Conservation (phyloP, 352 stramenopile species). For the Pythium aphanidermatum region DNA sequence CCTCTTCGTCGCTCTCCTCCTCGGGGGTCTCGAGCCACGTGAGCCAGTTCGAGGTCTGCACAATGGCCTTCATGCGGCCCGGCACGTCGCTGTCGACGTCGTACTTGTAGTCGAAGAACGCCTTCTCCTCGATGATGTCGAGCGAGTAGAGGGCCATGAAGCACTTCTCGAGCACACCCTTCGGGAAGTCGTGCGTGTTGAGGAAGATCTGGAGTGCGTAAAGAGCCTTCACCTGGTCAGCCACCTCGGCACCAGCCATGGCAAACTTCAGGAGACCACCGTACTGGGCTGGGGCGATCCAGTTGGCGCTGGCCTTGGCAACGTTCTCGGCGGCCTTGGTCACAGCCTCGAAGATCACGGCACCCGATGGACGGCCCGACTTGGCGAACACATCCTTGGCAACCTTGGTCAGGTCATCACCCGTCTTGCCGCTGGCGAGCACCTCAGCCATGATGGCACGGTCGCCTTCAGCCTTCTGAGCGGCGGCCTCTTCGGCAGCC, state of each 20-base stretch:
- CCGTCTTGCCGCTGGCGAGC: slow-evolving; percentile 55
- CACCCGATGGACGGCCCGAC: slow-evolving; percentile 31
- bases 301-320: slow-evolving; percentile 75
- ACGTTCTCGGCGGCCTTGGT: slow-evolving; percentile 45
- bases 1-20: slow-evolving; percentile 62
- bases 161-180: slow-evolving; percentile 75
- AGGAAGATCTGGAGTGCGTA: slow-evolving; percentile 75
- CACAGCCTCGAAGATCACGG: slow-evolving; percentile 54
- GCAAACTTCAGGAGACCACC: slow-evolving; percentile 53
- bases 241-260: slow-evolving; percentile 43
- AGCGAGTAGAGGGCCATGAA: slow-evolving; percentile 84
- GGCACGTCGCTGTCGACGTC: slow-evolving; percentile 65
- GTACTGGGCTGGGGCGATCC: slow-evolving; percentile 58
- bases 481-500: slow-evolving; percentile 35
- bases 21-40: slow-evolving; percentile 79
- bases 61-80: slow-evolving; percentile 78
- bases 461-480: slow-evolving; percentile 46
- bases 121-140: slow-evolving; percentile 72
- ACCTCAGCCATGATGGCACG: slow-evolving; percentile 51
- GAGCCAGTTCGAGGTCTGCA: slow-evolving; percentile 75
- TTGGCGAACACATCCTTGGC: slow-evolving; percentile 53
- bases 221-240: slow-evolving; percentile 64
- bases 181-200: slow-evolving; percentile 67
- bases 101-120: slow-evolving; percentile 87
- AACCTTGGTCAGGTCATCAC: slow-evolving; percentile 43